phyloP scores from a whole-genome alignment of 2,329 filamentous ascomycete genomes.

The Elsinoe arachidis region DNA sequence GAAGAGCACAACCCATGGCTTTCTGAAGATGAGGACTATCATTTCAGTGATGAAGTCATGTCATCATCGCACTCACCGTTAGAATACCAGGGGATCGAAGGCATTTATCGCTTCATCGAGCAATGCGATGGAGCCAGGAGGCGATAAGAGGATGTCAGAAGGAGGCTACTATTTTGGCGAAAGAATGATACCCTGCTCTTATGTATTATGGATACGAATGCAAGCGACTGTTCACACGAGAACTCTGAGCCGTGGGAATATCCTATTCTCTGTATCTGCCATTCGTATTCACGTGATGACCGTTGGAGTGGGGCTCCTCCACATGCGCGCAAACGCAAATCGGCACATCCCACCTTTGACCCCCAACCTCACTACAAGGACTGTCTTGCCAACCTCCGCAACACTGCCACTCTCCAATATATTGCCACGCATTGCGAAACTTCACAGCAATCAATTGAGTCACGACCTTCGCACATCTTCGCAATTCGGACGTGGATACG shows the following conservation, averaged over 20 bases:
- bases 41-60: conserved; percentile 37
- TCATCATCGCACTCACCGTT: conserved; percentile 32
- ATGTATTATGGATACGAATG: not conserved
- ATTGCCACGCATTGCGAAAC: not conserved
- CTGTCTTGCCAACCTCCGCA: not conserved
- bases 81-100: conserved; percentile 55
- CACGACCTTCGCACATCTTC: too few relatives aligned
- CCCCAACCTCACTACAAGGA: not conserved
- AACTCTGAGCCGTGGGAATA: too few relatives aligned
- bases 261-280: too few relatives aligned
- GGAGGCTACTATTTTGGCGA: conserved; percentile 3
- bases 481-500: not conserved
- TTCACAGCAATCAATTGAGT: not conserved
- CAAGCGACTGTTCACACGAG: not conserved
- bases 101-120: conserved; percentile 57
- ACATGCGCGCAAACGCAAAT: too few relatives aligned
- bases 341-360: not conserved
- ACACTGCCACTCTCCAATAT: not conserved
- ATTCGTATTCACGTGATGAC: too few relatives aligned
- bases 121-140: conserved; percentile 47
- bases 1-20: conserved; percentile 46
- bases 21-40: conserved; percentile 49
- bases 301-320: too few relatives aligned
- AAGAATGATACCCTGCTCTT: conserved; percentile 15
- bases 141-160: conserved; percentile 16